Evolutionary conservation across 495 filamentous ascomycete species (phyloP).

Genomic region (Monascus purpureus): DNA sequence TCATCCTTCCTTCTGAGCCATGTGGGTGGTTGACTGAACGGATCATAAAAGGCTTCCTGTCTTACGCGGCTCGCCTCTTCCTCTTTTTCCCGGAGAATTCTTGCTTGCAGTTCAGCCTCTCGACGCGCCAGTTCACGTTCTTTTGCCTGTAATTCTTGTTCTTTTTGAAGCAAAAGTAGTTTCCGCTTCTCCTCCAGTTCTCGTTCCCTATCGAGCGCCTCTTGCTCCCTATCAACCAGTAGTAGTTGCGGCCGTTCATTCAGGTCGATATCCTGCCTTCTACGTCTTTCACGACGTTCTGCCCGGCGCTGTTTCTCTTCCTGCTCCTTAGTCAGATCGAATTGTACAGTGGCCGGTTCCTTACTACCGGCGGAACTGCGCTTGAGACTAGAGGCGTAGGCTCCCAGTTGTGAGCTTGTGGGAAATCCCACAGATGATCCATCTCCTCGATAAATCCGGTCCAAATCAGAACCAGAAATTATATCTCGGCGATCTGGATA

Average conservation of each 20-base stretch:
- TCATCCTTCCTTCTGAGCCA: too few species aligned
- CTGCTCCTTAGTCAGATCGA: conserved; percentile 35
- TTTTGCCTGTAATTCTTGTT: too few species aligned
- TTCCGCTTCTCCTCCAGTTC: conserved; percentile 6
- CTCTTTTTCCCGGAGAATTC: too few species aligned
- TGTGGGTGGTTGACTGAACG: too few species aligned
- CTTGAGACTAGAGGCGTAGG: conserved; percentile 11
- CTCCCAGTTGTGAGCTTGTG: conserved; percentile 12
- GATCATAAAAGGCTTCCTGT: too few species aligned
- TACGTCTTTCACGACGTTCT: conserved; percentile 16
- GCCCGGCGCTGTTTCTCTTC: conserved; percentile 27
- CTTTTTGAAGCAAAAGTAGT: too few species aligned
- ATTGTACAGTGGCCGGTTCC: conserved; percentile 33
- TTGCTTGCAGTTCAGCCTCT: too few species aligned
- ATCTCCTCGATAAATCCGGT: conserved; percentile 12
- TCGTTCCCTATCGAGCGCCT: conserved; percentile 11
- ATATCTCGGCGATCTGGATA: conserved; percentile 3
- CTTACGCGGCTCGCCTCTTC: too few species aligned
- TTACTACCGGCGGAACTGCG: conserved; percentile 25
- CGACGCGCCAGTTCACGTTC: too few species aligned
- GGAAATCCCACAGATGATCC: conserved; percentile 23
- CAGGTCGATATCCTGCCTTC: conserved; percentile 13
- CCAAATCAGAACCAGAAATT: conserved; percentile 1
- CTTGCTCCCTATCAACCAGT: conserved; percentile 19
- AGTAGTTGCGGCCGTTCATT: conserved; percentile 16